Evolutionary conservation across 1,284 basidiomycete genomes (phyloP), one percentile per base, ranked within the genome.

Genomic region (Moesziomyces parantarcticus): DNA sequence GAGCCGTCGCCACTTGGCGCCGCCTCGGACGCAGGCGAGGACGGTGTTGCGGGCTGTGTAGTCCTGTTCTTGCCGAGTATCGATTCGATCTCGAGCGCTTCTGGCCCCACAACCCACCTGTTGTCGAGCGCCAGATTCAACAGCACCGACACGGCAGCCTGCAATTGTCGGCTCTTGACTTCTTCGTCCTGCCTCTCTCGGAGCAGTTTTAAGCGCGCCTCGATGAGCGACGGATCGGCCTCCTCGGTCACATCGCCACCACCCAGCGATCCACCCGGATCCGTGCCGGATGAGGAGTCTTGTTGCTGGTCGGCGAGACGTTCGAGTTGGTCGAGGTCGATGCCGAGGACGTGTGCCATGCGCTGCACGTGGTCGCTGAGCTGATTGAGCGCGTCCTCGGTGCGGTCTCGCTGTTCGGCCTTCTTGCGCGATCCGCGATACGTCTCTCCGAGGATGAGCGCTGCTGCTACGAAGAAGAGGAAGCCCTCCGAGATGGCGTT

Each of bases 401-500:
- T 78, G 8, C 73, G 59, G 44, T 80, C 78, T 3, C 77, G 68
- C 59, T 79, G 75, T 26, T 83, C 70, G 16, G 73, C 76, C 25
- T 74, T 75, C 45, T 75, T 81, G 5, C 80, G 65, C 3, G 66
- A 75, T 6, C 80, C 65, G 11, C 82, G 58, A 57, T 79, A 83
- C 0, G 72, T 73, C 39, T 83, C 82, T 11, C 79, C 82, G 3
- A 83, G 36, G 29, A 83, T 83, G 11, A 83, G 64, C 1, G 73
- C 56, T 20, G 77, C 78, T 13, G 82, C 82, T 1, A 83, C 78
- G 13, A 73, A 63, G 67, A 83, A 83, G 14, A 83, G 62, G 45
- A 82, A 82, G 6, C 71, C 78, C 54, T 82, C 80, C 1, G 77
- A 78, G 47, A 82, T 79, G 21, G 81, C 79, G 42, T 81, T 79